Evolutionary conservation across 495 filamentous ascomycete species (phyloP).

Genomic region (Annulohypoxylon stygium): DNA sequence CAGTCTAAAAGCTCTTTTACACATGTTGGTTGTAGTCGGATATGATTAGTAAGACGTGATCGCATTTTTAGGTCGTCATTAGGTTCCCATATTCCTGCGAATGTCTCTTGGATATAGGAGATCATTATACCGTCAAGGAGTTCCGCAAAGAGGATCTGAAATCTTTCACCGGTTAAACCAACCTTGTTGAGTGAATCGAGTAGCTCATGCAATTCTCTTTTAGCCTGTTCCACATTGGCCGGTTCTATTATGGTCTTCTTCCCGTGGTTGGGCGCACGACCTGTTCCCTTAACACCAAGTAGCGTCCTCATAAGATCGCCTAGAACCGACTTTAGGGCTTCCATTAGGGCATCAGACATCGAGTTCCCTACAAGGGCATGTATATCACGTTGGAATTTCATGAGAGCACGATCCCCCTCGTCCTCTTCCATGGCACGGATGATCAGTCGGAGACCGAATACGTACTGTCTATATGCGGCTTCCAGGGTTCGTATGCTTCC

Average conservation of each 20-base stretch:
- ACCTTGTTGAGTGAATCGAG: slow-evolving; percentile 74
- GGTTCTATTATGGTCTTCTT: slow-evolving; percentile 29
- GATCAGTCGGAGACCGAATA: slow-evolving; percentile 61
- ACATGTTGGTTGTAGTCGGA: slow-evolving; percentile 61
- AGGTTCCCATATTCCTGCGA: slow-evolving; percentile 68
- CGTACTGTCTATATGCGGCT: slow-evolving; percentile 63
- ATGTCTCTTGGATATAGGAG: slow-evolving; percentile 72
- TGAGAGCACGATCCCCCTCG: slow-evolving; percentile 54
- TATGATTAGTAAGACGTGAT: slow-evolving; percentile 23
- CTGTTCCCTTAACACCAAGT: slow-evolving; percentile 64
- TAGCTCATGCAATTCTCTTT: slow-evolving; percentile 67
- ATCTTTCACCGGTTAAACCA: slow-evolving; percentile 79
- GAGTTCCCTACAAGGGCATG: slow-evolving; percentile 76
- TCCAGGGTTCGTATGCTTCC: slow-evolving; percentile 64
- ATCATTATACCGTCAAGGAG: slow-evolving; percentile 79
- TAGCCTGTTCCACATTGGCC: slow-evolving; percentile 50
- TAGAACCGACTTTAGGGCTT: slow-evolving; percentile 67
- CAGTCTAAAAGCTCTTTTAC: slow-evolving; percentile 72
- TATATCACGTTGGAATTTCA: slow-evolving; percentile 70
- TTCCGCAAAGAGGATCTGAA: slow-evolving; percentile 80
- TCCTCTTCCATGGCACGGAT: slow-evolving; percentile 53
- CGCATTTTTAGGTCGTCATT: slow-evolving; percentile 42
- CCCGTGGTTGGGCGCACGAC: slow-evolving; percentile 20
- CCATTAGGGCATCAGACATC: slow-evolving; percentile 66
- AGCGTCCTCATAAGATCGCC: slow-evolving; percentile 66